These are phyloP conservation scores for Verticillium nonalfalfae DNA, from an alignment of 2,329 filamentous ascomycete species.

Conservation along the genomic window DNA sequence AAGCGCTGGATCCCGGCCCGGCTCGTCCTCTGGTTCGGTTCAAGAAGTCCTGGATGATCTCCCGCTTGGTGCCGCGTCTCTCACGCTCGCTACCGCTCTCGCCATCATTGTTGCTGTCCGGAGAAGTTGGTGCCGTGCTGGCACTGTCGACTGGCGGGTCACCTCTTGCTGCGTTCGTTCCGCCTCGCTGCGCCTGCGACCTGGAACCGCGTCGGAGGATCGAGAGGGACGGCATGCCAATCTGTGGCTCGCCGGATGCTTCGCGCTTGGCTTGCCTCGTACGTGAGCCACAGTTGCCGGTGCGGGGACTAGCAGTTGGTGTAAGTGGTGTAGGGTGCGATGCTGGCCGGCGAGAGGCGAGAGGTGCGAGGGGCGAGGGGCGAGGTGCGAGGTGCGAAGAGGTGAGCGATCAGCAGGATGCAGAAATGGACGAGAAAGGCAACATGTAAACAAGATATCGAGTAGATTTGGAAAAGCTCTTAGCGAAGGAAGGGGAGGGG, in stretches of 20 bases:
- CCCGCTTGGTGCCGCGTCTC: neutral
- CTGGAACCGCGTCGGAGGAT: slow-evolving; percentile 17
- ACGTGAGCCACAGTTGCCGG: neutral
- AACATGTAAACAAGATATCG: neutral
- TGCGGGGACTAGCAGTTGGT: neutral
- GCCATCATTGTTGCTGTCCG: neutral
- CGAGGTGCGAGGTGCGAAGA: neutral
- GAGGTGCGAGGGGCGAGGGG: neutral
- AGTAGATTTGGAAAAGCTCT: neutral
- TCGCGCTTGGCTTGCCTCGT: neutral
- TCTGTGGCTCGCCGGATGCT: neutral
- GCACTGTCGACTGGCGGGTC: slow-evolving; percentile 1
- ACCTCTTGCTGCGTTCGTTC: neutral
- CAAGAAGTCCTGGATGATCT: neutral
- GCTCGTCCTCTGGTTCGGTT: neutral
- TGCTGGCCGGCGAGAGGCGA: neutral
- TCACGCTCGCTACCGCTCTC: slow-evolving; percentile 1
- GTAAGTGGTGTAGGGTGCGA: neutral
- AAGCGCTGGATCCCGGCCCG: neutral
- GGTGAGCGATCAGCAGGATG: neutral
- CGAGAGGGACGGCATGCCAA: slow-evolving; percentile 23
- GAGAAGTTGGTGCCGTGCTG: neutral
- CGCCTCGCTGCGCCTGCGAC: slow-evolving; percentile 12
- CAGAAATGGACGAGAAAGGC: neutral
- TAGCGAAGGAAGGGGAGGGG: neutral